Evolutionary conservation across 495 filamentous ascomycete genomes (phyloP), one percentile per base, ranked within the genome.

Genomic region (Lasiosphaeria ovina): DNA sequence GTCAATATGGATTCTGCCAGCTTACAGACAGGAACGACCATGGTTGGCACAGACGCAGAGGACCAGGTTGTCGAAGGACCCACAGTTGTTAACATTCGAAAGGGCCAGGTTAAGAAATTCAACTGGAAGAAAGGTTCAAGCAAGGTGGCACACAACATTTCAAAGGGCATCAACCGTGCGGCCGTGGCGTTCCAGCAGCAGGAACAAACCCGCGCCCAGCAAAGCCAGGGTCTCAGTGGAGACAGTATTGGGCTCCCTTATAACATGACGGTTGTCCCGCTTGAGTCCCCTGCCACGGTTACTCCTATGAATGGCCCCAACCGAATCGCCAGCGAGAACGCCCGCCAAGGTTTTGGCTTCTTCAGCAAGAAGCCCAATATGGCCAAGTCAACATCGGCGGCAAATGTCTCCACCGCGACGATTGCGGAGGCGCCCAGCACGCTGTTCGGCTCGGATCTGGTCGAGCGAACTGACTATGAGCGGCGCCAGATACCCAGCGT

Each of bases 61-160:
- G 81, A 86, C 10, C 81, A 84, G 12, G 83, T 87, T 9, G 78
- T 92, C 57, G 78, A 92, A 38, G 89, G 91, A 12, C 92, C 94
- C 32, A 93, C 96, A 56, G 87, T 97, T 31, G 87, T 96, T 62
- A 94, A 91, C 68, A 93, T 97, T 65, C 86, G 90, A 57, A 96
- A 96, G 78, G 90, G 88, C 53, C 89, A 96, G 71, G 85, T 87
- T 35, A 96, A 92, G 77, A 96, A 96, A 71, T 97, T 97, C 77
- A 95, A 94, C 75, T 98, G 94, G 93, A 97, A 97, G 82, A 97
- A 95, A 73, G 92, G 92, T 34, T 90, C 91, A 32, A 91, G 95
- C 73, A 89, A 88, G 45, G 87, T 98, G 56, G 92, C 92, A 40
- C 96, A 97, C 76, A 93, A 92, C 62, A 90, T 97, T 54, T 86